Evolutionary conservation across 208 protist species (phyloP), one percentile per base, ranked within the genome.

Genomic region (Leishmania tropica): DNA sequence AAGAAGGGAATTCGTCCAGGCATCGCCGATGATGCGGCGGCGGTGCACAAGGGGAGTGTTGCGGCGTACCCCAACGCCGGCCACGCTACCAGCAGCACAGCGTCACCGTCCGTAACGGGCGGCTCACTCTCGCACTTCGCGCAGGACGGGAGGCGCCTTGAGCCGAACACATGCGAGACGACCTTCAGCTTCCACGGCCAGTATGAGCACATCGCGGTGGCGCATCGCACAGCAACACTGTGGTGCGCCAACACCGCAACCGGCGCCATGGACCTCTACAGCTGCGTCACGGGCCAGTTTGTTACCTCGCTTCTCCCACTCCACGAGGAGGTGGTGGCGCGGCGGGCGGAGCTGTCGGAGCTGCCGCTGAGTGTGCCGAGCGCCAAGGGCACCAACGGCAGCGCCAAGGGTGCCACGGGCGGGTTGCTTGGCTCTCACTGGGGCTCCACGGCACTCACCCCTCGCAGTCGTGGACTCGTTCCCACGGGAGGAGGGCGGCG

Each of bases 191-290:
- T 96, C 47, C 76, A 58, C 6, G 93, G 93, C 3, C 65, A 80
- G 19, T 96, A 96, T 64, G 21, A 28, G 2, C 81, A 83, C 76
- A 76, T 89, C 0, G 81, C 70, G 2, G 74, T 89, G 17, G 88
- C 89, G 6, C 81, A 78, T 21, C 47, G 73, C 1, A 90, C 87
- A 40, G 93, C 89, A 1, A 80, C 93, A 19, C 68, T 96, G 35
- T 96, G 93, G 93, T 89, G 87, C 13, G 90, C 84, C 28, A 93
- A 94, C 80, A 71, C 42, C 0, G 75, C 78, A 60, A 89, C 80
- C 7, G 90, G 89, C 8, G 71, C 76, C 3, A 83, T 96, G 13
- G 93, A 96, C 79, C 76, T 96, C 10, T 96, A 91, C 81, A 96
- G 88, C 83, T 85, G 85, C 45, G 71, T 94, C 28, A 93, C 93